Base-by-base conservation (phyloP, 176 grass and related monocot genomes). In the Carex kokanica region DNA sequence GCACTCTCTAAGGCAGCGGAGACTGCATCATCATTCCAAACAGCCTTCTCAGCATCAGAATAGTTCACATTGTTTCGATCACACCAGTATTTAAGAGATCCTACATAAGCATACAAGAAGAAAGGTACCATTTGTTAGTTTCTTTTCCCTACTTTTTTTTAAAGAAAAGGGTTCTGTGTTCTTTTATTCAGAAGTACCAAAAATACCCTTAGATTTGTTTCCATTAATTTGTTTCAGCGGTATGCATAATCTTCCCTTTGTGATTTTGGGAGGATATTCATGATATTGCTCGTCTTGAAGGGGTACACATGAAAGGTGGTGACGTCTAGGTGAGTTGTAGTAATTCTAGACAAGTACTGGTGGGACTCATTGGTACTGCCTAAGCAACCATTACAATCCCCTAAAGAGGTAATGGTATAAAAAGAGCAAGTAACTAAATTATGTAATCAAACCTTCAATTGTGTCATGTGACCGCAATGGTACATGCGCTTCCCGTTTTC, bases 401-500 rank as follows among this genome's bases (percentile, higher is more conserved):
- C 72, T 54, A 23, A 53, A 17, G 4, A 16, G 16, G 38, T 25
- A 74, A 27, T 74, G 45, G 27, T 41, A 8, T 69, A 47, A 40
- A 47, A 54, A 27, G 40, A 47, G 60, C 4, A 13, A 40, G 63
- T 67, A 4, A 16, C 18, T 32, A 12, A 20, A 67, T 47, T 17
- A 41, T 59, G 27, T 10, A 17, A 2, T 31, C 27, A 79, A 51
- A 95, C 95, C 93, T 95, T 98, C 86, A 43, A 87, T 87, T 4
- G 93, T 91, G 43, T 98, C 96, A 67, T 98, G 96, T 18, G 96
- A 89, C 56, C 86, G 89, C 52, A 93, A 53, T 8, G 96, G 96
- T 58, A 95, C 89, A 87, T 98, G 93, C n/a, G 91, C 88, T 56
- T 95, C 91, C 16, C 95, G 89, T 91, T 95, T 98, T 73, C 89